Evolutionary conservation across 2,329 filamentous ascomycete genomes (phyloP).

Genomic region (Massarina eburnea): DNA sequence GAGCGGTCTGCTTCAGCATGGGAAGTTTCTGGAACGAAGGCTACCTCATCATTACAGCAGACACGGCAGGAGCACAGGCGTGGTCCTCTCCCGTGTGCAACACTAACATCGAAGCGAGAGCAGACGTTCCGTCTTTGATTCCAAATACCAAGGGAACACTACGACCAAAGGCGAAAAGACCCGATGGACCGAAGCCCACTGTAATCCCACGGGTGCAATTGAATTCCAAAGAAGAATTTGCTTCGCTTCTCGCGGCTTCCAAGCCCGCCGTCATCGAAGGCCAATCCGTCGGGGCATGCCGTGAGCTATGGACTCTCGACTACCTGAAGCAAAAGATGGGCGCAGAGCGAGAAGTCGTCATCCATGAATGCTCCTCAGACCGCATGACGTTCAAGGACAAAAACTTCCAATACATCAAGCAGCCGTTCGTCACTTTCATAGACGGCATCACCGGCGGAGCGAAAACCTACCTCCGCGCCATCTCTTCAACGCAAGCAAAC

Average conservation of each 20-base stretch:
- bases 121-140: constrained; percentile 5
- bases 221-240: constrained; percentile 59
- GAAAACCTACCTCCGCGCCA: constrained; percentile 74
- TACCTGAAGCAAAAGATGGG: constrained; percentile 62
- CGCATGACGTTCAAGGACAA: constrained; percentile 81
- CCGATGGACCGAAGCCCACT: constrained; percentile 10
- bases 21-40: constrained; percentile 75
- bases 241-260: constrained; percentile 57
- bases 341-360: constrained; percentile 59
- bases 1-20: constrained; percentile 88
- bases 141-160: constrained; percentile 12
- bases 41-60: constrained; percentile 22
- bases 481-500: constrained; percentile 69
- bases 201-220: constrained; percentile 58
- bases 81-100: constrained; percentile 17
- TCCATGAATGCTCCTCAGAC: constrained; percentile 68
- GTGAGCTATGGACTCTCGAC: constrained; percentile 65
- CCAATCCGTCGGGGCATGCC: constrained; percentile 68
- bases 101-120: background rate
- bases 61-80: constrained; percentile 13
- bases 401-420: constrained; percentile 77
- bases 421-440: constrained; percentile 68
- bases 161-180: constrained; percentile 14
- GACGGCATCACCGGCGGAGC: constrained; percentile 58
- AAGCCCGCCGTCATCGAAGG: constrained; percentile 67